These are phyloP conservation scores for Zoysia pacifica DNA, from an alignment of 176 grass and related monocot species.

Conservation along the genomic window DNA sequence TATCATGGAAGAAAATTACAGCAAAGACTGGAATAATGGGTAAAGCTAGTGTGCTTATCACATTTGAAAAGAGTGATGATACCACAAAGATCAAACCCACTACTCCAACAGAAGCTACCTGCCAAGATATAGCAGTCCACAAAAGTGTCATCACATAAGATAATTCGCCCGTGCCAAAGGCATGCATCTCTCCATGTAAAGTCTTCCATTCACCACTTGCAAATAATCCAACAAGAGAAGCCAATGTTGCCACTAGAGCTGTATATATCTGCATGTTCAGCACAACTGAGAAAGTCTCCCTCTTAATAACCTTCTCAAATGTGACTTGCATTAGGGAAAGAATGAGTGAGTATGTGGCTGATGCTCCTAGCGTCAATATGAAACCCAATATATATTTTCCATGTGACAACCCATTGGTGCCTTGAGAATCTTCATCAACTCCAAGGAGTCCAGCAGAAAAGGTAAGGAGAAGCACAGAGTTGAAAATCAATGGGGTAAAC, in stretches of 20 bases:
- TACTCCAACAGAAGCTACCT: constrained; percentile 71
- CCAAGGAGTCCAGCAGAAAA: constrained; percentile 81
- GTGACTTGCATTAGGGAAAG: constrained; percentile 93
- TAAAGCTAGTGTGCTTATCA: constrained; percentile 78
- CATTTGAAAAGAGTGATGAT: constrained; percentile 93
- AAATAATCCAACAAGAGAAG: constrained; percentile 70
- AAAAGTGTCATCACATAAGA: constrained; percentile 82
- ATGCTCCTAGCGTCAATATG: constrained; percentile 72
- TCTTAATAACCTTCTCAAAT: constrained; percentile 83
- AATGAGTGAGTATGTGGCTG: constrained; percentile 81
- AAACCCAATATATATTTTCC: constrained; percentile 65
- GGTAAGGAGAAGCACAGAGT: constrained; percentile 77
- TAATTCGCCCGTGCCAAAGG: constrained; percentile 59
- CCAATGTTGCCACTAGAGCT: constrained; percentile 54
- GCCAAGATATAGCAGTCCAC: constrained; percentile 84
- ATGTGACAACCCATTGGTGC: constrained; percentile 28
- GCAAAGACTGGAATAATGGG: constrained; percentile 80
- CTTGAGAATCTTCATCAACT: constrained; percentile 52
- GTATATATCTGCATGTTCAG: constrained; percentile 82
- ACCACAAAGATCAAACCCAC: constrained; percentile 92
- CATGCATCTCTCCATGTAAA: constrained; percentile 73
- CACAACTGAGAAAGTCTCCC: constrained; percentile 68
- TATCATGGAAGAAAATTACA: constrained; percentile 89
- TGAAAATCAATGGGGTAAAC: constrained; percentile 71
- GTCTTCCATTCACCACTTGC: constrained; percentile 82